Base-by-base conservation (phyloP, 2,329 filamentous ascomycete genomes). In the Epichloe gansuensis region DNA sequence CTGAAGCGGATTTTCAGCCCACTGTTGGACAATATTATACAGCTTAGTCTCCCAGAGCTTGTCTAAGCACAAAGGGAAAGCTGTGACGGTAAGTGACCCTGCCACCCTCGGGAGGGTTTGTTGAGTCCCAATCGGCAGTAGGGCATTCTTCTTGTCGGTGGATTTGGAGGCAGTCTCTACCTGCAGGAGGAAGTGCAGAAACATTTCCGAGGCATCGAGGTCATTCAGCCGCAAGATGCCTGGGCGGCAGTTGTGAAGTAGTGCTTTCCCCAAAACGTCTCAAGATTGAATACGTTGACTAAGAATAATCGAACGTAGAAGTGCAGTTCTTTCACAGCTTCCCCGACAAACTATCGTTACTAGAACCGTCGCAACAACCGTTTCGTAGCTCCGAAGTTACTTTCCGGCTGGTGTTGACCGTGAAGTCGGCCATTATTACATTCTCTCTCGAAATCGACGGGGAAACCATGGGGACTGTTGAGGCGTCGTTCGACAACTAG, bases 201-300 rank as follows among this genome's bases (percentile, higher is more conserved):
- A 15, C 48, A 40, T 15, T 53, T 53, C 34, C 21, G 34, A 17
- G 15, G 4, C n/a, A 53, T 53, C 12, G 9, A 53, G 13, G 52
- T 51, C 9, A 31, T 53, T 0, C 49, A 53, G 17, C 52, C 49
- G 2, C 12, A 47, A 3, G 52, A 51, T 36, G 52, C 52, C 6
- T 53, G 52, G 52, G 52, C 49, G 35, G 52, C 52, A 15, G 40
- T 53, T 23, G 52, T 53, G 4, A 51, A 51, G 52, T 53, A 35
- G 44, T 42, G 42, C 12, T 13, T 44, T 25, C 21, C n/a, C 12
- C 7, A 6, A 31, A 35, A 3, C 6, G n/a, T 23, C n/a, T 13
- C 15, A 1, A 2, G n/a, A 31, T 35, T 31, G 13, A 17, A 5
- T 0, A 34, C 36, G 3, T 38, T 38, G 17, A 39, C 17, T 31